Evolutionary conservation across 805 yeast species (phyloP), one percentile per base, ranked within the genome.

Genomic region (Cyberlindnera americana): DNA sequence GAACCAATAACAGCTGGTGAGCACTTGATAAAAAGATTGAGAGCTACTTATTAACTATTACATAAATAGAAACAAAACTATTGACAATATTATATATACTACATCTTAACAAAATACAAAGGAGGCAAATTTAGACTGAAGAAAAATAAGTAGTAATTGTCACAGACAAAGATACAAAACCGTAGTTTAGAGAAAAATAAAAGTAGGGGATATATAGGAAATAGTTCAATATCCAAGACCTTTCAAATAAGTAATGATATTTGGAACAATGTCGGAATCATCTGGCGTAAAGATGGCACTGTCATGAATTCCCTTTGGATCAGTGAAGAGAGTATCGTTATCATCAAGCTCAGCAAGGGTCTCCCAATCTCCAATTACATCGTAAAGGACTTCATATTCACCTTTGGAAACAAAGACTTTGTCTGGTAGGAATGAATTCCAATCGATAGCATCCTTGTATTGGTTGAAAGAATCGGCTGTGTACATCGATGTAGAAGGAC

Each of bases 1-100:
- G 50, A 41, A 21, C 56, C 58, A 5, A 44, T 54, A 6, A 47
- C 46, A 10, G 31, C 50, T 9, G 44, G 43, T 21, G 59, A 54
- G 14, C 50, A 52, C 35, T 12, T 50, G 10, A 41, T 36, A 11
- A 35, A 24, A 34, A 43, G 57, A 37, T 29, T 52, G 24, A 48
- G 44, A 33, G 54, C 53, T 9, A 47, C 47, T 2, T 48, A 48
- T 19, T 22, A 21, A 19, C 6, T 21, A 7, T n/a, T n/a, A n/a
- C n/a, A n/a, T n/a, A n/a, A n/a, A n/a, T n/a, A n/a, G n/a, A n/a
- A n/a, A n/a, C n/a, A n/a, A n/a, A n/a, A n/a, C n/a, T n/a, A n/a
- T n/a, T n/a, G n/a, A n/a, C n/a, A n/a, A n/a, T n/a, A n/a, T n/a
- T n/a, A n/a, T n/a, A n/a, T n/a, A n/a, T n/a, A n/a, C n/a, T n/a